These are phyloP conservation scores for Amphicarpaea edgeworthii DNA, from an alignment of 306 rosid species.

Conservation along the genomic window DNA sequence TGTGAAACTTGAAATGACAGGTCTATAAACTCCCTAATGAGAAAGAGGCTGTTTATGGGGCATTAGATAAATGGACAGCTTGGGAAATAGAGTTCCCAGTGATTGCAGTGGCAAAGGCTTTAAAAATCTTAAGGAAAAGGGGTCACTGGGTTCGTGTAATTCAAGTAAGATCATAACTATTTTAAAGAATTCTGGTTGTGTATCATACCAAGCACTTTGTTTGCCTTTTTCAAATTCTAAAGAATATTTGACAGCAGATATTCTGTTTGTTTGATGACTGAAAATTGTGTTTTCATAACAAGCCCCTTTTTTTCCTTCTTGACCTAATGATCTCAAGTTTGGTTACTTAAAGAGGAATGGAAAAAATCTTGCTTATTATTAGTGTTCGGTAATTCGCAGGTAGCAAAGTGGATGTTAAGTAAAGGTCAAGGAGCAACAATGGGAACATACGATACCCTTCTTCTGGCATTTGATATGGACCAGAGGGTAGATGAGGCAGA, in stretches of 20 bases:
- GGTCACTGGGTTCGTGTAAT: constrained; percentile 79
- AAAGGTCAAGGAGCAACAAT: constrained; percentile 95
- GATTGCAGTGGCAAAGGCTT: constrained; percentile 86
- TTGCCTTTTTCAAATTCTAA: neutral
- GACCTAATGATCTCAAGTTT: constrained; percentile 3
- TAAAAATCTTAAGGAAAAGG: constrained; percentile 70
- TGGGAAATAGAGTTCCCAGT: constrained; percentile 96
- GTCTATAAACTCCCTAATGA: constrained; percentile 77
- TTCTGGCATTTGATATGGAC: constrained; percentile 88
- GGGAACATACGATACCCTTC: constrained; percentile 92
- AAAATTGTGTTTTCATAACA: constrained; percentile 18
- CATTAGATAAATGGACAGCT: constrained; percentile 91
- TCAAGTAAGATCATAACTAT: constrained; percentile 62
- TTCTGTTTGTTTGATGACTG: constrained; percentile 22
- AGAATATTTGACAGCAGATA: neutral
- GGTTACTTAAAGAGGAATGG: constrained; percentile 29
- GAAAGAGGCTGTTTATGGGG: constrained; percentile 89
- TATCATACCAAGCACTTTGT: neutral
- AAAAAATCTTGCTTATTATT: constrained; percentile 34
- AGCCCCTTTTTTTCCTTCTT: constrained; percentile 19
- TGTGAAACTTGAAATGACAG: constrained; percentile 54
- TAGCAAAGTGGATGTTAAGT: constrained; percentile 98
- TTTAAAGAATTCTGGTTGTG: constrained; percentile 8
- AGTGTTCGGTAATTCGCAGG: constrained; percentile 55
- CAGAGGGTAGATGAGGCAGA: constrained; percentile 92